Base-by-base conservation (phyloP, 108 stramenopile genomes). In the Cyclotella sp. region DNA sequence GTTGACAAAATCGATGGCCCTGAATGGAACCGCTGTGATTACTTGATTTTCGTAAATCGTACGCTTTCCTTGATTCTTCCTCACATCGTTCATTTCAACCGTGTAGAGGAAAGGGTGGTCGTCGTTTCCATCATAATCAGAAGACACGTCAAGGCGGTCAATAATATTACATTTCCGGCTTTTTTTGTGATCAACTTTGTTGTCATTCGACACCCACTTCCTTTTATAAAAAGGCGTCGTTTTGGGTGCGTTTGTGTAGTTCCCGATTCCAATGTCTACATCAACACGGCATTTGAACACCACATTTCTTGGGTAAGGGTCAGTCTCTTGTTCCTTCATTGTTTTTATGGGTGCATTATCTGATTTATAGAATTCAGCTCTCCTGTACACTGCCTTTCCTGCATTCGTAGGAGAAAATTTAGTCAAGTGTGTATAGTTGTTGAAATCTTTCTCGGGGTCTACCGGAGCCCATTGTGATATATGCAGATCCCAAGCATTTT, bases 401-500 rank as follows among this genome's bases (percentile, higher is more conserved):
- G 27, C 69, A 14, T 9, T 64, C 13, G 30, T 55, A 8, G 71
- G 58, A 16, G 52, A 49, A 16, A n/a, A 9, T 9, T 67, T 39
- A 28, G 72, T 72, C 54, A 45, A 68, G 57, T 45, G 55, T 15
- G 73, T 81, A 41, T 47, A 43, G 51, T 80, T 65, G 22, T 80
- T 80, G 39, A 53, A 65, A 76, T 80, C 79, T 27, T 40, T 80
- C 55, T 67, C 72, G 26, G 57, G 41, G 19, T 68, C 18, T 15
- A 54, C 68, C 19, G 79, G 74, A 21, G 21, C 15, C 79, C 79
- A 80, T 16, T 80, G 55, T 34, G 19, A 39, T 41, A 81, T 68
- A 60, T 93, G 90, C 18, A 71, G 54, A 28, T 83, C 78, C 60
- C 83, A 84, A 9, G 90, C 90, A 10, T 42, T 24, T 63, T 86